phyloP scores from a whole-genome alignment of 225 moss, liverwort and hornwort species.

The Sphagnum contortum region DNA sequence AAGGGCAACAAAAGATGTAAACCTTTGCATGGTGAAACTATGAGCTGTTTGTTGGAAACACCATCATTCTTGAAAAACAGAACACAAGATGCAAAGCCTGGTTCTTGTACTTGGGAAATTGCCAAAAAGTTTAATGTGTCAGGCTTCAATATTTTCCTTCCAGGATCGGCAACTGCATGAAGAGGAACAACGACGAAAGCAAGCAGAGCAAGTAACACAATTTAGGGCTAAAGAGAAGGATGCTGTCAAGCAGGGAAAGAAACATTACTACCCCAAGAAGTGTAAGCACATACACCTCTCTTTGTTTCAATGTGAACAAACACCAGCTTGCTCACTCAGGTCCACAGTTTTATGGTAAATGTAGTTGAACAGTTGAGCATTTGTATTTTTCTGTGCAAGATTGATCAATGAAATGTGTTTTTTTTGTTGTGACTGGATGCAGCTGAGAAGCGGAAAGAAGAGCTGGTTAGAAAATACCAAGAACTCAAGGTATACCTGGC shows the following conservation, averaged over 20 bases:
- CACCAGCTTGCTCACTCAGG: too few species aligned
- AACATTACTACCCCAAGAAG: constrained; percentile 76
- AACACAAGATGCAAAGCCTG: background rate
- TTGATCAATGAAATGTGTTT: too few species aligned
- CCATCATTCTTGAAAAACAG: background rate
- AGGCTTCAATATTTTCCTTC: background rate
- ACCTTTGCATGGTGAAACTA: too few species aligned
- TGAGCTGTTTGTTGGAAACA: too few species aligned
- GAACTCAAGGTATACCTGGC: constrained; percentile 60
- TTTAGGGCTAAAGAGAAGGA: constrained; percentile 42
- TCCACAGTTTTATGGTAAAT: too few species aligned
- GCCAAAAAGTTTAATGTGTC: background rate
- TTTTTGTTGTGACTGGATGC: constrained; percentile 5
- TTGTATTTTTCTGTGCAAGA: too few species aligned
- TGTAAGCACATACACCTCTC: constrained; percentile 26
- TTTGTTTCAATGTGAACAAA: background rate
- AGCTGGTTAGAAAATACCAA: constrained; percentile 77
- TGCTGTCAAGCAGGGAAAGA: constrained; percentile 89
- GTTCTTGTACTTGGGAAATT: background rate
- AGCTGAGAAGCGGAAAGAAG: constrained; percentile 78
- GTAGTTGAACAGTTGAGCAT: too few species aligned
- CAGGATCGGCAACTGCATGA: constrained; percentile 84
- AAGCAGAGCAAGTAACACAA: constrained; percentile 28
- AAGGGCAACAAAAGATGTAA: too few species aligned
- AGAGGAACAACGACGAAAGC: constrained; percentile 69